These are phyloP conservation scores for Trichopus zeylanicus DNA, from an alignment of 116 monocot genomes.

Conservation along the genomic window DNA sequence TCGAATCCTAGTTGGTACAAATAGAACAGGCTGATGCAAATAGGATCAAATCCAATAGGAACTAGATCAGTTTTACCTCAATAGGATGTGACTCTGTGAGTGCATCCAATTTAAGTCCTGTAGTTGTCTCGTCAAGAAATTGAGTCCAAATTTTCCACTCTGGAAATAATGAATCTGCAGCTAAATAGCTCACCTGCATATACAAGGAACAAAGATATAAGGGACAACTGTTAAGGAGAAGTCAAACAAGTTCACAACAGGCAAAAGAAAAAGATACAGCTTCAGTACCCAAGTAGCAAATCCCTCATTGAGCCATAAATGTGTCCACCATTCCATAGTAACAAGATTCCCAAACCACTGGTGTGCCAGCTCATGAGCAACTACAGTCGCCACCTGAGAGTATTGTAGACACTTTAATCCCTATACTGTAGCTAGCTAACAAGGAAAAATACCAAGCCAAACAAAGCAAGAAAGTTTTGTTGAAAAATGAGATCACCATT, in stretches of 20 bases:
- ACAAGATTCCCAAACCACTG: conserved; percentile 99
- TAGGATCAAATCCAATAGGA: neutral
- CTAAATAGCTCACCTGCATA: conserved; percentile 88
- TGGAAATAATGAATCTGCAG: conserved; percentile 80
- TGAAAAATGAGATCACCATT: conserved; percentile 45
- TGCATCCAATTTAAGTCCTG: conserved; percentile 81
- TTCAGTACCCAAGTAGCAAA: conserved; percentile 91
- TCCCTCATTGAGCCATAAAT: conserved; percentile 99
- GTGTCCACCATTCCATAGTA: conserved; percentile 99
- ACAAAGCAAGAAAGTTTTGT: neutral
- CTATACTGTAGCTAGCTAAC: neutral
- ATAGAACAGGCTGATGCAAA: no score
- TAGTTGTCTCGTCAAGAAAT: conserved; percentile 75
- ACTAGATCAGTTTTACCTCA: conserved; percentile 47
- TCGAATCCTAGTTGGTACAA: no score
- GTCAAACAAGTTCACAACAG: neutral
- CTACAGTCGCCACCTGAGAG: conserved; percentile 82
- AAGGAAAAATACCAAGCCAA: neutral
- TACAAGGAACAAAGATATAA: neutral
- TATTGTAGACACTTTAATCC: neutral
- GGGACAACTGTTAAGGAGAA: neutral
- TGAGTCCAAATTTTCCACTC: conserved; percentile 98
- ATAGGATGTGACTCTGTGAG: conserved; percentile 97
- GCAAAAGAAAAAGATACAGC: neutral
- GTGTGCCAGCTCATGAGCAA: conserved; percentile 97